phyloP scores from a whole-genome alignment of 768 basidiomycete species.

The Solioccasus polychromus region DNA sequence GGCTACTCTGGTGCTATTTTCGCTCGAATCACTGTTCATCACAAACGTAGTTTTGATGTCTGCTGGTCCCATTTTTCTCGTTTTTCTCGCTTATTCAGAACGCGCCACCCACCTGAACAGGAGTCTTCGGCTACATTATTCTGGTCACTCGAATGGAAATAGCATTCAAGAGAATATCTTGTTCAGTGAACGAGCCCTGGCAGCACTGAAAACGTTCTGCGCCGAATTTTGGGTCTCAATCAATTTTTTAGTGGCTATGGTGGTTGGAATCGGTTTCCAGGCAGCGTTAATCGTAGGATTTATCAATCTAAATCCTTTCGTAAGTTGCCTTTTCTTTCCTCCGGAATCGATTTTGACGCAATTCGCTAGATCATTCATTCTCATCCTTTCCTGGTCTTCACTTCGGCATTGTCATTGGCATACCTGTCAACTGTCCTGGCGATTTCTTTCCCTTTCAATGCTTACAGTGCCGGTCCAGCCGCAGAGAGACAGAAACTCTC shows the following conservation, averaged over 20 bases:
- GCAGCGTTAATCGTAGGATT: conserved; percentile 47
- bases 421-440: conserved; percentile 48
- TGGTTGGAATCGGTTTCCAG: conserved; percentile 45
- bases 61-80: conserved; percentile 56
- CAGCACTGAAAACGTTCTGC: conserved; percentile 25
- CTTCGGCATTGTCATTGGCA: conserved; percentile 45
- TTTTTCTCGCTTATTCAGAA: conserved; percentile 41
- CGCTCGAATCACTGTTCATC: conserved; percentile 47
- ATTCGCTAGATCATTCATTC: conserved; percentile 56
- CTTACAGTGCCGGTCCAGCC: conserved; percentile 18
- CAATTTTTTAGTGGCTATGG: conserved; percentile 62
- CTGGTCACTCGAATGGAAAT: conserved; percentile 1
- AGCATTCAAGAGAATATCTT: conserved; percentile 3
- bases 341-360: not conserved
- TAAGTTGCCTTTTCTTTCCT: conserved; percentile 32
- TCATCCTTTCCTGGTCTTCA: conserved; percentile 48
- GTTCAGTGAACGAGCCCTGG: conserved; percentile 18
- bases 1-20: conserved; percentile 50
- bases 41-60: conserved; percentile 59
- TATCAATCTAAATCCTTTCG: conserved; percentile 60
- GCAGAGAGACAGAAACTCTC: conserved; percentile 48
- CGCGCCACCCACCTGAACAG: conserved; percentile 23
- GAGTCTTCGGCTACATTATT: conserved; percentile 12
- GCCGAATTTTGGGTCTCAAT: conserved; percentile 45
- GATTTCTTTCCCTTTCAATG: conserved; percentile 35